Evolutionary conservation across 495 filamentous ascomycete species (phyloP).

Genomic region (Rusavskia elegans): DNA sequence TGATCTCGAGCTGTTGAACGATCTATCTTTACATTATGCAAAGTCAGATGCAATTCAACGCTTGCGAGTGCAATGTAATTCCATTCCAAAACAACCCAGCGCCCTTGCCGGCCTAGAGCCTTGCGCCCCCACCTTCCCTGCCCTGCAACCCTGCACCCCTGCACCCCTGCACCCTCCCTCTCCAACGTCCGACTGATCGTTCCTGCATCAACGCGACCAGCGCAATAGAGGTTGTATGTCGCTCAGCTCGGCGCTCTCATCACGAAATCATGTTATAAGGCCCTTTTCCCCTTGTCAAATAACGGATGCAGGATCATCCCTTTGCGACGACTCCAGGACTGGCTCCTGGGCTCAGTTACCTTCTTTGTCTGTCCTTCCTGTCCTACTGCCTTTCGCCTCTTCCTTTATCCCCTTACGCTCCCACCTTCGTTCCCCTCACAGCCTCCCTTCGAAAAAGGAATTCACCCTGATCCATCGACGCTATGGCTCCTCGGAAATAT

Average conservation of each 20-base stretch:
- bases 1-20: no score
- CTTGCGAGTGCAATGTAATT: no score
- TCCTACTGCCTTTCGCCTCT: not conserved
- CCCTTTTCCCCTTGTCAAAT: not conserved
- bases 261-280: not conserved
- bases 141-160: no score
- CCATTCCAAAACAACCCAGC: no score
- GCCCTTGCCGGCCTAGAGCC: not conserved
- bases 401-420: not conserved
- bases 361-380: not conserved
- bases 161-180: not conserved
- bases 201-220: not conserved
- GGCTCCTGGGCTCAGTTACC: not conserved
- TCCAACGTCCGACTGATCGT: not conserved
- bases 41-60: no score
- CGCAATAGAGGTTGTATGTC: not conserved
- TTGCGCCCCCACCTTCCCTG: no score
- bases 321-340: not conserved
- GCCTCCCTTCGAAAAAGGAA: not conserved
- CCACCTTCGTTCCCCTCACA: not conserved
- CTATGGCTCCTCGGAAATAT: conserved; percentile 2
- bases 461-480: not conserved
- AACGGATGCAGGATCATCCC: not conserved
- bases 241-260: not conserved
- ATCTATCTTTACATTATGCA: no score